phyloP scores from a whole-genome alignment of 2,329 filamentous ascomycete genomes.

The Ramichloridium luteum region DNA sequence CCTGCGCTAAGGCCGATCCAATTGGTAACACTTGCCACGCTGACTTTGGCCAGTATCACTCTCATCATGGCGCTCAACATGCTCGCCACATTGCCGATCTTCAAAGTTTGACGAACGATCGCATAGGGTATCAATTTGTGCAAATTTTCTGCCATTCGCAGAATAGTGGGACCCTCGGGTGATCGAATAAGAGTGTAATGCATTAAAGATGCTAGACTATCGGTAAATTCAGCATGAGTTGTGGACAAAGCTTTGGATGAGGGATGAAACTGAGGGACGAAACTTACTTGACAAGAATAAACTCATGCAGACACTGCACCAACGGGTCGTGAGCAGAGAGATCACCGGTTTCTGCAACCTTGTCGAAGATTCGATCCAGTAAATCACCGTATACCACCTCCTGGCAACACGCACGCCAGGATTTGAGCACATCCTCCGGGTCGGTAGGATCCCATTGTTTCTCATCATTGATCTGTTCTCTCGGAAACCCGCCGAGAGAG shows the following conservation, averaged over 20 bases:
- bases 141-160: conserved; percentile 57
- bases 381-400: conserved; percentile 56
- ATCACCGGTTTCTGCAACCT: conserved; percentile 47
- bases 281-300: conserved; percentile 56
- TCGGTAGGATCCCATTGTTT: conserved; percentile 45
- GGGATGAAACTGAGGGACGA: not conserved
- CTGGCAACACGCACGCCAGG: conserved; percentile 56
- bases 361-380: conserved; percentile 52
- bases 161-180: conserved; percentile 61
- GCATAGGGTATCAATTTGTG: conserved; percentile 61
- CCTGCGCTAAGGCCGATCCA: conserved; percentile 63
- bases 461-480: conserved; percentile 20
- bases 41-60: conserved; percentile 65
- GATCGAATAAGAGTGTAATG: conserved; percentile 63
- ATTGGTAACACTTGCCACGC: conserved; percentile 61
- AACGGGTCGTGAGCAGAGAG: conserved; percentile 52
- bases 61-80: conserved; percentile 69
- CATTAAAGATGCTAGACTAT: conserved; percentile 57
- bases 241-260: not conserved
- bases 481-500: conserved; percentile 48
- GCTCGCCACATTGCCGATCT: conserved; percentile 64
- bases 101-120: conserved; percentile 59
- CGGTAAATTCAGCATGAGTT: conserved; percentile 5
- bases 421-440: conserved; percentile 48
- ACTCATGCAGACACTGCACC: conserved; percentile 53